Base-by-base conservation (phyloP, 2,329 filamentous ascomycete genomes). In the Aotearoamyces nothofagi region DNA sequence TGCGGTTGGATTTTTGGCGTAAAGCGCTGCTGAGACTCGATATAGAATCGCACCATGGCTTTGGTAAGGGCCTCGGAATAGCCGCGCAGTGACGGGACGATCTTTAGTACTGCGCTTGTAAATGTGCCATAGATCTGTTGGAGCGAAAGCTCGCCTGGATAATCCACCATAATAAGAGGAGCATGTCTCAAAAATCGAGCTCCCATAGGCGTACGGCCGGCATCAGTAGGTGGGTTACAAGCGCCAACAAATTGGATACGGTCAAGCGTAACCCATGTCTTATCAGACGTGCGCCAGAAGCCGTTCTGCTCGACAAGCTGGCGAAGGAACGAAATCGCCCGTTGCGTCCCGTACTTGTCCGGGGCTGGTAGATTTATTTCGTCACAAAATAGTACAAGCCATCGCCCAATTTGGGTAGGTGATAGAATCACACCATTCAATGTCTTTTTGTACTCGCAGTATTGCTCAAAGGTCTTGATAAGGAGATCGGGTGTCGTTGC, bases 371-470 rank as follows among this genome's bases (percentile, higher is more conserved):
- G 66, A 55, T 99, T 99, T 59, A 99, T 98, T 53, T 99, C 90
- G 51, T 99, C 90, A 46, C 90, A 99, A 66, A 99, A 99, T 37
- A 99, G 73, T 25, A 99, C 87, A 20, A 99, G 67, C 90, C 90
- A 99, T 42, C 87, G 78, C 13, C 90, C 90, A 43, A 98, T 92
- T 51, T 98, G 92, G 5, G 79, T 92, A 0, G 90, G 90, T 14
- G 87, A 92, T 39, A 99, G 78, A 45, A 94, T 79, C 12, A 96
- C 84, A 23, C 90, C 90, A 49, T 90, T 96, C 26, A 96, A 61
- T 0, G 90, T 96, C 68, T 98, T 98, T 62, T 87, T 92, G 60
- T 99, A 98, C 56, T 98, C 90, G 56, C 90, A 99, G 55, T 98
- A 94, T 52, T 98, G 92, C 57, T 98, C 90, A 42, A 99, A 93